Base-by-base conservation (phyloP, 192 early-diverging fungal genomes). In the Phycomyces blakesleeanus region DNA sequence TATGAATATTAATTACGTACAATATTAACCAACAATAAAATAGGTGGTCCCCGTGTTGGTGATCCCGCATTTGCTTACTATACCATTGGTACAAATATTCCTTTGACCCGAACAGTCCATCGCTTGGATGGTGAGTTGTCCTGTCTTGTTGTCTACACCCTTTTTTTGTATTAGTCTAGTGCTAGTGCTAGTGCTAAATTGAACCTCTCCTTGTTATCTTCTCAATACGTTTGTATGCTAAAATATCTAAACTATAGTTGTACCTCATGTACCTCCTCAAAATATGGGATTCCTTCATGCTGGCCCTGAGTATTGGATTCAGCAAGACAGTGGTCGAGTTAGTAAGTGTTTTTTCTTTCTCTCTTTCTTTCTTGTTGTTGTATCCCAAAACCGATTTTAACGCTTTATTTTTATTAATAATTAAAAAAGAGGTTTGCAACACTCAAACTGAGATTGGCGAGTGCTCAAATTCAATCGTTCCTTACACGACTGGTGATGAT, bases 281-380 rank as follows among this genome's bases (percentile, higher is more conserved):
- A 11, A 24, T 20, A 49, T 59, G 1, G 69, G 52, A 29, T 71
- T 59, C 44, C 41, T 71, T 51, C 69, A 71, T 50, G 22, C 49
- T 38, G 69, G 69, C 24, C 25, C 22, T 39, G 69, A 71, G 54
- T 60, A 52, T 59, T 71, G 69, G 69, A 71, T 65, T 22, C 22
- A 41, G 15, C 40, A 51, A 10, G 57, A 39, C 42, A 21, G 40
- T 6, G n/a, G 34, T 34, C 37, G 40, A 10, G 15, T 59, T 51
- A 6, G 61, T 71, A 65, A 65, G 63, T 44, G 22, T 26, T 59
- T 6, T n/a, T n/a, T n/a, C 25, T n/a, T 39, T 11, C n/a, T 27
- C 8, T 34, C 15, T 20, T 15, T 16, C 26, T 18, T 38, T 16
- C 16, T 15, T 40, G 11, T 42, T 25, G 7, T 15, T 27, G 15